Evolutionary conservation across 345 rosid species (phyloP), one percentile per base, ranked within the genome.

Genomic region (Pistacia integerrima): DNA sequence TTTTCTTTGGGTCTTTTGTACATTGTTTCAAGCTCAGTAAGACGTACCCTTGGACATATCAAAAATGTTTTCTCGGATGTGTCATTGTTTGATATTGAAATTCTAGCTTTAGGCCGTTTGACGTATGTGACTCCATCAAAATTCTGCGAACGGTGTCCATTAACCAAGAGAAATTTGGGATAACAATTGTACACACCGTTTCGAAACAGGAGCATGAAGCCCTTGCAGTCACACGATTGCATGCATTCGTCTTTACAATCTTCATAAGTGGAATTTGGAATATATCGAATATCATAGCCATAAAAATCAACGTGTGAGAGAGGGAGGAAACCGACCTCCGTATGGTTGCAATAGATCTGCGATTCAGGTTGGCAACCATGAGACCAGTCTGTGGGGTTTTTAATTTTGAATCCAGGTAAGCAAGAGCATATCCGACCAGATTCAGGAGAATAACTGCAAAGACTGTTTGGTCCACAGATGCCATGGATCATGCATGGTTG

Each of bases 401-500:
- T 80, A 30, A 66, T 44, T 60, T 70, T 80, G 78, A 51, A 82
- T 35, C 87, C 85, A 16, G 77, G 76, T 11, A 74, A 77, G 58
- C 87, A 84, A 12, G 81, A 69, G 56, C 89, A 86, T 33, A 30
- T 73, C 25, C 68, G 46, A 1, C 79, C 74, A 4, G 22, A 16
- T 10, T 59, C 35, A 22, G 75, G 74, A 76, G 10, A 67, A 17
- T 78, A 75, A 36, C 8, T 77, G 61, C 87, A 86, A 13, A 83
- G 1, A 52, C 89, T 58, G 12, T 83, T 81, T 0, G 79, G 75
- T 56, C 82, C 82, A 60, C 87, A 86, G 8, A 57, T 10, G 10
- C 82, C 87, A 58, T 86, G 87, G 56, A 79, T 56, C 36, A 58
- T 58, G 25, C 85, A 86, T 0, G 82, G 70, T 14, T 61, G 12